phyloP scores from a whole-genome alignment of 192 early-diverging fungal species.

The Diversispora eburnea region DNA sequence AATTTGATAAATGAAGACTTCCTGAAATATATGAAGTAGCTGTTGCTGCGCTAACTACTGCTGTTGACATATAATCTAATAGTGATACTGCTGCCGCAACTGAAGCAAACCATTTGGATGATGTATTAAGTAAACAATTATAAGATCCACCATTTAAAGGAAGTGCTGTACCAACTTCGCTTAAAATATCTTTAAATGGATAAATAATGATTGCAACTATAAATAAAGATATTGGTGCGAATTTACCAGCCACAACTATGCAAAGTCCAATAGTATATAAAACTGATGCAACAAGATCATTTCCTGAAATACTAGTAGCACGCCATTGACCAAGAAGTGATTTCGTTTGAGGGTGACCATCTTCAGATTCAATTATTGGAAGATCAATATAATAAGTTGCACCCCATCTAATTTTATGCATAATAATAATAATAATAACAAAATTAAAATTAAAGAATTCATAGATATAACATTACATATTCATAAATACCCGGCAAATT shows the following conservation, averaged over 20 bases:
- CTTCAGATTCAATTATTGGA: constrained; percentile 20
- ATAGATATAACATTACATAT: too few relatives aligned
- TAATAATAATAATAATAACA: background rate
- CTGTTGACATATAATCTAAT: constrained; percentile 51
- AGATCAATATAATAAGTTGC: constrained; percentile 42
- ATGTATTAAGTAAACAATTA: constrained; percentile 44
- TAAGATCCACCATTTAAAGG: constrained; percentile 58
- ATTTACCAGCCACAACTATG: constrained; percentile 46
- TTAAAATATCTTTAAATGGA: constrained; percentile 49
- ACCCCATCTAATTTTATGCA: constrained; percentile 29
- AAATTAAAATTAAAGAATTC: background rate
- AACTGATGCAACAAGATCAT: constrained; percentile 52
- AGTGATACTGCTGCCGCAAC: constrained; percentile 45
- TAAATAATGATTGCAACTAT: constrained; percentile 46
- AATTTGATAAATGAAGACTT: constrained; percentile 35
- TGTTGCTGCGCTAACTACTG: constrained; percentile 51
- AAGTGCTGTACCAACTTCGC: constrained; percentile 48
- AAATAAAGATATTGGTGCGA: constrained; percentile 54
- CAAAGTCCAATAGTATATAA: constrained; percentile 49
- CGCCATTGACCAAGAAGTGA: constrained; percentile 40
- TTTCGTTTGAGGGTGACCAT: constrained; percentile 1
- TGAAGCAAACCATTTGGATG: constrained; percentile 47
- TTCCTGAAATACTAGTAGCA: constrained; percentile 48
- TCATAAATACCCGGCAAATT: constrained; percentile 46
- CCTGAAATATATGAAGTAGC: constrained; percentile 47